phyloP scores from a whole-genome alignment of 2,329 filamentous ascomycete genomes.

The Grosmannia serpens region DNA sequence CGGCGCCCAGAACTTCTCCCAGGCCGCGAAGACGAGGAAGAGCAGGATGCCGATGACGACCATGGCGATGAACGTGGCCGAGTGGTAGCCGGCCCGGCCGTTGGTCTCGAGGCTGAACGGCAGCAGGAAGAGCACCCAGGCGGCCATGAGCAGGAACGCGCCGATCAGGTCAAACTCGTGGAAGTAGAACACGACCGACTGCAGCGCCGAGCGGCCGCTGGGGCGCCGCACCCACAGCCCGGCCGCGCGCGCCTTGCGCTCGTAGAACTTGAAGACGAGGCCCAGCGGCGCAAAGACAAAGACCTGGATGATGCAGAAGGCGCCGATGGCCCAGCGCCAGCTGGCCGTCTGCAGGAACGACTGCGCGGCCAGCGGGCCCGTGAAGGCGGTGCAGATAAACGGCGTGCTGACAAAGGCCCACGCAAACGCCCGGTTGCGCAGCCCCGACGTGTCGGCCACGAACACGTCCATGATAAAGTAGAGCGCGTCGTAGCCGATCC shows the following conservation, averaged over 20 bases:
- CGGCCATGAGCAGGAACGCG: constrained; percentile 46
- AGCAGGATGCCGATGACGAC: constrained; percentile 26
- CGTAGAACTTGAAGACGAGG: constrained; percentile 44
- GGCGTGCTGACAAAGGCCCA: constrained; percentile 53
- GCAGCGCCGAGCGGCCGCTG: constrained; percentile 30
- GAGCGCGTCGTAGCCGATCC: constrained; percentile 39
- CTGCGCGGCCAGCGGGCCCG: constrained; percentile 46
- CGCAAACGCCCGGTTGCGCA: constrained; percentile 54
- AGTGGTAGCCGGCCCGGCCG: constrained; percentile 28
- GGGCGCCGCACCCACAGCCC: constrained; percentile 33
- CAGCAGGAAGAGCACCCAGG: constrained; percentile 55
- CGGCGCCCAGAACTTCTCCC: constrained; percentile 26
- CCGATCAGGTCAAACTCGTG: constrained; percentile 54
- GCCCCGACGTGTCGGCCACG: constrained; percentile 54
- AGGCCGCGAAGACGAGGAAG: constrained; percentile 25
- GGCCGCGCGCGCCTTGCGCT: constrained; percentile 44
- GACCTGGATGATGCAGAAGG: constrained; percentile 52
- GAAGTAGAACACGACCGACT: constrained; percentile 41
- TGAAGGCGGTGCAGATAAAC: constrained; percentile 54
- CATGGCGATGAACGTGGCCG: constrained; percentile 29
- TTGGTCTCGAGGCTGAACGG: constrained; percentile 48
- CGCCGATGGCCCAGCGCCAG: constrained; percentile 59
- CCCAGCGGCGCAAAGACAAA: constrained; percentile 47
- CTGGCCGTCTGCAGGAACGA: constrained; percentile 37
- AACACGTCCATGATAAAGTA: constrained; percentile 41